Evolutionary conservation across 306 rosid species (phyloP).

Genomic region (Ammopiptanthus mongolicus): DNA sequence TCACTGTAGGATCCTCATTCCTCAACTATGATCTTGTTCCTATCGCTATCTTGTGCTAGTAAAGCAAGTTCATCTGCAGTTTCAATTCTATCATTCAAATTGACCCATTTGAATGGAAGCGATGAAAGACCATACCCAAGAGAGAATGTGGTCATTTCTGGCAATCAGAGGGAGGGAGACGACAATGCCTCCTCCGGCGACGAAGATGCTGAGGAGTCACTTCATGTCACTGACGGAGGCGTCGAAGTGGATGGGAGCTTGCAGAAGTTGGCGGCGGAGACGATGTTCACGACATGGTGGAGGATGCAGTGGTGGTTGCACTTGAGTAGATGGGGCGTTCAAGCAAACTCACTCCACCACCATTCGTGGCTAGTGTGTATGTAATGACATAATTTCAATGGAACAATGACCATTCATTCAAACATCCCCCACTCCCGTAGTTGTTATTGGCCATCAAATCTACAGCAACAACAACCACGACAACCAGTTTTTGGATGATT

Average conservation of each 20-base stretch:
- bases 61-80: slow-evolving; percentile 56
- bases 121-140: slow-evolving; percentile 79
- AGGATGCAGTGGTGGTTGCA: slow-evolving; percentile 60
- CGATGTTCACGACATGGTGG: slow-evolving; percentile 56
- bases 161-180: slow-evolving; percentile 65
- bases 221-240: slow-evolving; percentile 69
- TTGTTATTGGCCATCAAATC: too few species aligned
- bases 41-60: slow-evolving; percentile 54
- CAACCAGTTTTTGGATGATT: too few species aligned
- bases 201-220: slow-evolving; percentile 53
- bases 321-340: too few species aligned
- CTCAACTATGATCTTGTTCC: slow-evolving; percentile 69
- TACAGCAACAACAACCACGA: too few species aligned
- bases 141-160: slow-evolving; percentile 66
- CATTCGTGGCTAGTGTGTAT: too few species aligned
- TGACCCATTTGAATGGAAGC: slow-evolving; percentile 69
- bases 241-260: slow-evolving; percentile 34
- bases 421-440: too few species aligned
- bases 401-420: too few species aligned
- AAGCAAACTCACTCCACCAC: too few species aligned
- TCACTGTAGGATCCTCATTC: slow-evolving; percentile 60
- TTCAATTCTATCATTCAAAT: slow-evolving; percentile 49
- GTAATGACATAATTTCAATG: too few species aligned
- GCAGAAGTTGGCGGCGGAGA: slow-evolving; percentile 50
- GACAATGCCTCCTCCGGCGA: slow-evolving; percentile 32